Percentiles rank a stretch among this genome's conserved stretches.
Conservation (phyloP, 768 basidiomycete species). For the Gymnopilus junonius region DNA sequence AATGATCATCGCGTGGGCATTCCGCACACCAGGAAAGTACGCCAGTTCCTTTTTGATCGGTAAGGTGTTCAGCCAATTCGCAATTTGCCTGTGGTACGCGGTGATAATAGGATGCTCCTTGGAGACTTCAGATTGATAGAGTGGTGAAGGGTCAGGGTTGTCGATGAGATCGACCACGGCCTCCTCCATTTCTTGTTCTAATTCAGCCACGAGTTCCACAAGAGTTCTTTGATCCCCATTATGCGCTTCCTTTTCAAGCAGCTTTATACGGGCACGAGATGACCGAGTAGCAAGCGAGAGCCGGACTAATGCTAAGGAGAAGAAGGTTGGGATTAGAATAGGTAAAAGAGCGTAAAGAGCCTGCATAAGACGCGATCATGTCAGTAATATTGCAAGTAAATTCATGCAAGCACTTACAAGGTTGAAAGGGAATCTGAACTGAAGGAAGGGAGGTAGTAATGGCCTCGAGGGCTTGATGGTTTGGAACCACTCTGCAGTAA, state of each 20-base stretch:
- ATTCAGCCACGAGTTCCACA: slow-evolving; percentile 53
- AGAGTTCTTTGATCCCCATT: slow-evolving; percentile 49
- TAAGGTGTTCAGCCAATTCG: slow-evolving; percentile 64
- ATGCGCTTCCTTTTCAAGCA: slow-evolving; percentile 60
- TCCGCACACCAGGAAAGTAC: slow-evolving; percentile 61
- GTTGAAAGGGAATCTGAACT: slow-evolving; percentile 70
- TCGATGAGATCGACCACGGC: slow-evolving; percentile 66
- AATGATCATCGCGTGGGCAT: slow-evolving; percentile 76
- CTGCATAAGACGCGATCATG: slow-evolving; percentile 36
- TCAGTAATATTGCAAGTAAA: neutral
- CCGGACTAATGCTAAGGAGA: slow-evolving; percentile 58
- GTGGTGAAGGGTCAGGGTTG: slow-evolving; percentile 34
- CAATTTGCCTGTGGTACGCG: slow-evolving; percentile 59
- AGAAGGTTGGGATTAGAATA: slow-evolving; percentile 61
- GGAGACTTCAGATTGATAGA: slow-evolving; percentile 21
- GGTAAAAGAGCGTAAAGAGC: slow-evolving; percentile 61
- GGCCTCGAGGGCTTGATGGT: slow-evolving; percentile 42
- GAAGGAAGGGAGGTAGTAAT: slow-evolving; percentile 61
- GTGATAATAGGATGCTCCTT: slow-evolving; percentile 52
- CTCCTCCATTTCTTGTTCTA: slow-evolving; percentile 67
- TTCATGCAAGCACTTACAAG: slow-evolving; percentile 48
- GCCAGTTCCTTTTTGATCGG: slow-evolving; percentile 75
- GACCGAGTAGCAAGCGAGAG: slow-evolving; percentile 59
- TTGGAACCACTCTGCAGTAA: slow-evolving; percentile 52
- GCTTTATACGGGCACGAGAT: slow-evolving; percentile 67